A percentile compares a stretch with the other conserved stretches of the same genome.
These are phyloP conservation scores for Neoarthrinium moseri DNA, from an alignment of 2,329 filamentous ascomycete genomes.

Conservation along the genomic window DNA sequence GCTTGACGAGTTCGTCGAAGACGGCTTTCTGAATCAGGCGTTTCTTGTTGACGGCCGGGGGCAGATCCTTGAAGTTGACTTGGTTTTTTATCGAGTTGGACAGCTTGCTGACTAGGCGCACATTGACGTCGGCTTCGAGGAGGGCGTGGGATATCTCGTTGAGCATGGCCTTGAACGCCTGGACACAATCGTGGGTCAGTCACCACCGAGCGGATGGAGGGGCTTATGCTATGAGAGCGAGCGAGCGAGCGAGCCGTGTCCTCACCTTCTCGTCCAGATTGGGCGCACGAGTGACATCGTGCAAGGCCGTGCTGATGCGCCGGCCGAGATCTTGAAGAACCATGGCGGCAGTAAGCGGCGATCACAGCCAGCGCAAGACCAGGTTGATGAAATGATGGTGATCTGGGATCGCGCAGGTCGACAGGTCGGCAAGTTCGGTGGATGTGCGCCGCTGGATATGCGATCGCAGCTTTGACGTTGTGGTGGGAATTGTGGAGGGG, in stretches of 20 bases:
- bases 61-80: slow-evolving; percentile 94
- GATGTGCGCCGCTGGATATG: neutral
- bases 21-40: slow-evolving; percentile 96
- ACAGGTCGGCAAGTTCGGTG: neutral
- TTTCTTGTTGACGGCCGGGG: slow-evolving; percentile 94
- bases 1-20: slow-evolving; percentile 92
- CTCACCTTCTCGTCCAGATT: slow-evolving; percentile 93
- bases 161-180: slow-evolving; percentile 97
- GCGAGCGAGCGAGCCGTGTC: slow-evolving; percentile 11
- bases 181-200: slow-evolving; percentile 32
- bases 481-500: slow-evolving; percentile 1
- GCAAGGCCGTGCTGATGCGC: slow-evolving; percentile 96
- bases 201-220: slow-evolving; percentile 4
- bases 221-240: slow-evolving; percentile 4
- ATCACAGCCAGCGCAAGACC: no score
- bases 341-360: no score
- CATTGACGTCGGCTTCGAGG: slow-evolving; percentile 95
- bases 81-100: slow-evolving; percentile 88
- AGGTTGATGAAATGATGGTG: no score
- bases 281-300: slow-evolving; percentile 84
- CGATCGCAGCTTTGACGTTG: slow-evolving; percentile 1
- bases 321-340: slow-evolving; percentile 98
- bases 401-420: neutral
- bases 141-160: slow-evolving; percentile 97
- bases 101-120: slow-evolving; percentile 85